Base-by-base conservation (phyloP, 495 filamentous ascomycete genomes). In the Lasiosphaeria ovina region DNA sequence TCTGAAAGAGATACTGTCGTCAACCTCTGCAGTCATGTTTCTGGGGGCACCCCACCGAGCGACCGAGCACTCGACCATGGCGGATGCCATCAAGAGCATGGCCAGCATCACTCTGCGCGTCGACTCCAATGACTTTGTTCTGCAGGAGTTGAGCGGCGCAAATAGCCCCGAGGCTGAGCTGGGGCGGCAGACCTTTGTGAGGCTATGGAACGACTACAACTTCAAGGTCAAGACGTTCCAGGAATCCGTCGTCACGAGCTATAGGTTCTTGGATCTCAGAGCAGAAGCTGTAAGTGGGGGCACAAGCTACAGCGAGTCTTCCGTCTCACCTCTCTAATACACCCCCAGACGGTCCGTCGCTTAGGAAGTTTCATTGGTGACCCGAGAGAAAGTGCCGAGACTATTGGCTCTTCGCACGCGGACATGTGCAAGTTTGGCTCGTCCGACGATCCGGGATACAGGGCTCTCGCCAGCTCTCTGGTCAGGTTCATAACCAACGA, bases 191-290 rank as follows among this genome's bases (percentile, higher is more conserved):
- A 32, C 69, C 0, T 75, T 75, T 56, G 33, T 70, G 31, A 59
- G 70, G 17, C 47, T 69, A 24, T 73, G 70, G 72, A 72, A 70
- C 36, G 67, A 65, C 45, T 69, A 69, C 54, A 75, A 75, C 55
- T 75, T 75, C 59, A 59, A 51, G 17, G 74, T 76, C 38, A 75
- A 74, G 61, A 76, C 72, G 4, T 76, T 72, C 40, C 71, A 75
- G 56, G 72, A 76, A 54, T 63, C 64, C 3, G 59, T 69, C 16
- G 44, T 71, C 31, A 60, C 61, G 5, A 63, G 54, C 12, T 61
- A 57, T n/a, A 42, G 57, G 16, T 35, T 60, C n/a, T 35, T 59
- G 14, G 68, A 67, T 44, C 42, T 61, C 2, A 55, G 64, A 51
- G 62, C 60, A 0, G 69, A 68, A 10, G 62, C 64, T 4, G 70